Evolutionary conservation across 352 stramenopile species (phyloP), one percentile per base, ranked within the genome.

Genomic region (Globisporangium orthogonon): DNA sequence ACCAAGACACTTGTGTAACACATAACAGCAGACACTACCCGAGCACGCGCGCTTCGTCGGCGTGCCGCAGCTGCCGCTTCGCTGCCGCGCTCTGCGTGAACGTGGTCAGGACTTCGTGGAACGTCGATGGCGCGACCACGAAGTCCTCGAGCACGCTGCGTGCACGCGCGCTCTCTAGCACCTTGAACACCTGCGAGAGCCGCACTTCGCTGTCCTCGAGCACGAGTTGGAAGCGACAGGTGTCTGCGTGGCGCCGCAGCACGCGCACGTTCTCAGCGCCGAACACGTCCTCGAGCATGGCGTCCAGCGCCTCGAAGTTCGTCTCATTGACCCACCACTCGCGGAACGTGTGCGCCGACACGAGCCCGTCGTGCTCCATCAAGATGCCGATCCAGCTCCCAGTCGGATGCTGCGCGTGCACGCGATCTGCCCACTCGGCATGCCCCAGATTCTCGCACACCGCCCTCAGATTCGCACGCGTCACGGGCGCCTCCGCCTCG

Each of bases 151-250:
- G 54, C 18, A 54, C 41, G 10, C 30, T 1, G 33, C 46, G 40
- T 7, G 15, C 39, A 7, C 48, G 58, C 17, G 52, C 56, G 10
- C 17, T 50, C 52, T 68, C 61, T 18, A 68, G 53, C 47, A 63
- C 48, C 45, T 68, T 68, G 57, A 68, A 68, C n/a, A 68, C 61
- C 41, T 68, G 61, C 51, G 61, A 68, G 18, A 68, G 56, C 52
- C 57, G 52, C 7, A 68, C 44, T 31, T 68, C 56, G 18, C 40
- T 28, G 50, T 64, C 61, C n/a, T 63, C 56, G 13, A 68, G 45
- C 14, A 52, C 45, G 43, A 68, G 41, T 35, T 68, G 61, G 37
- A 64, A 68, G 18, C 57, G 61, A 23, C 61, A 64, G 7, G 56
- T 15, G 11, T 39, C 6, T 9, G 50, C 55, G 23, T 68, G 45